Conservation (phyloP, 1,284 basidiomycete species). For the Trametes sp. region DNA sequence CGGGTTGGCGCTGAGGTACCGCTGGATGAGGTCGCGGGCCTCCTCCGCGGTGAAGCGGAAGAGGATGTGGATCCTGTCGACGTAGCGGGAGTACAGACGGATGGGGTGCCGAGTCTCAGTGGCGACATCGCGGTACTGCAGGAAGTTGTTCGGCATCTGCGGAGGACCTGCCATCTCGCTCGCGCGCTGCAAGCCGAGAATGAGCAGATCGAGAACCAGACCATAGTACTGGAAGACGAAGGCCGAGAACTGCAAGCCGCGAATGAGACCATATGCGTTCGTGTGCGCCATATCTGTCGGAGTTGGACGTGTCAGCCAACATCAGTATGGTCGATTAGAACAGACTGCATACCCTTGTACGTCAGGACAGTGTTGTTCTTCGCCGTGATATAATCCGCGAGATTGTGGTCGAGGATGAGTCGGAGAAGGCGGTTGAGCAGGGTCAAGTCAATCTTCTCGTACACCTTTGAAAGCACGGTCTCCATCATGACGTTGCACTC, state of each 20-base stretch:
- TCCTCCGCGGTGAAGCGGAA: slow-evolving; percentile 99
- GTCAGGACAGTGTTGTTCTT: slow-evolving; percentile 97
- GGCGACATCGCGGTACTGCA: slow-evolving; percentile 92
- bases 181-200: slow-evolving; percentile 92
- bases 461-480: slow-evolving; percentile 94
- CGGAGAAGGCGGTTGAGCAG: slow-evolving; percentile 92
- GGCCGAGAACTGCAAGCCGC: slow-evolving; percentile 94
- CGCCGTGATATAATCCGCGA: slow-evolving; percentile 97
- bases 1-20: slow-evolving; percentile 95
- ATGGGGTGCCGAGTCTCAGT: slow-evolving; percentile 96
- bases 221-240: slow-evolving; percentile 99
- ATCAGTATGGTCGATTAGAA: no score
- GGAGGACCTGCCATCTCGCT: slow-evolving; percentile 98
- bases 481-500: slow-evolving; percentile 98
- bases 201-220: slow-evolving; percentile 89
- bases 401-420: slow-evolving; percentile 95
- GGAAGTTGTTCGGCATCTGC: slow-evolving; percentile 94
- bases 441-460: slow-evolving; percentile 97
- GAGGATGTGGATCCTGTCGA: slow-evolving; percentile 92
- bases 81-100: slow-evolving; percentile 93
- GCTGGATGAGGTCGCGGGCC: slow-evolving; percentile 96
- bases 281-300: slow-evolving; percentile 87
- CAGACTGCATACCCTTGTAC: slow-evolving; percentile 79
- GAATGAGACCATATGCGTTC: slow-evolving; percentile 92
- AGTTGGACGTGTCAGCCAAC: no score